A percentile compares a stretch with the other conserved stretches of the same genome.
phyloP scores from a whole-genome alignment of 805 yeast genomes.

The Zygosaccharomyces gambellarensis region DNA sequence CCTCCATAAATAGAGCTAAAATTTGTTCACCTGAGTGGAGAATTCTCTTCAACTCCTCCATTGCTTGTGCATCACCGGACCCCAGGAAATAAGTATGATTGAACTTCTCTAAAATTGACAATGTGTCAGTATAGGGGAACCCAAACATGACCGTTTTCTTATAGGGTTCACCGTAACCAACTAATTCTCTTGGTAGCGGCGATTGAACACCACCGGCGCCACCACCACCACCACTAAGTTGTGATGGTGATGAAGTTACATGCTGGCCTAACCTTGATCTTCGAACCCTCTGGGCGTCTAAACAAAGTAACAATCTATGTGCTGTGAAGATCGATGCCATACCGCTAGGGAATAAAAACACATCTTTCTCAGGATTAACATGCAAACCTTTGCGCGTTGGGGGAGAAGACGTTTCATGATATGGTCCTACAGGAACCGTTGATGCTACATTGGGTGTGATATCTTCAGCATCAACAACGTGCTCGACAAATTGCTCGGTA shows the following conservation, averaged over 20 bases:
- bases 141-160: conserved; percentile 88
- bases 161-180: conserved; percentile 31
- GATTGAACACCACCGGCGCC: conserved; percentile 3
- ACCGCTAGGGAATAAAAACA: conserved; percentile 82
- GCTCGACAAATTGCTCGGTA: conserved; percentile 7
- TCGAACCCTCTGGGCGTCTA: conserved; percentile 33
- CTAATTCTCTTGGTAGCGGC: conserved; percentile 1
- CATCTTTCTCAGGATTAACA: conserved; percentile 52
- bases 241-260: conserved; percentile 9
- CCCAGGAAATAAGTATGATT: conserved; percentile 91
- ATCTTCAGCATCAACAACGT: conserved; percentile 7
- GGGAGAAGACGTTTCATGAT: conserved; percentile 10
- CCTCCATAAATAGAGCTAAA: conserved; percentile 81
- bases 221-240: conserved; percentile 1
- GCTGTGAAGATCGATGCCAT: conserved; percentile 89
- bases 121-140: conserved; percentile 91
- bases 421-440: conserved; percentile 30
- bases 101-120: conserved; percentile 78
- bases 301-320: conserved; percentile 51
- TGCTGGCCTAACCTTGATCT: conserved; percentile 19
- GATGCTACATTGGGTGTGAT: conserved; percentile 11
- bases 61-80: conserved; percentile 66
- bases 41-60: conserved; percentile 53
- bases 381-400: conserved; percentile 8
- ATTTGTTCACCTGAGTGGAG: conserved; percentile 62